These are phyloP conservation scores for Remersonia thermophila DNA, from an alignment of 2,329 filamentous ascomycete genomes.

Conservation along the genomic window DNA sequence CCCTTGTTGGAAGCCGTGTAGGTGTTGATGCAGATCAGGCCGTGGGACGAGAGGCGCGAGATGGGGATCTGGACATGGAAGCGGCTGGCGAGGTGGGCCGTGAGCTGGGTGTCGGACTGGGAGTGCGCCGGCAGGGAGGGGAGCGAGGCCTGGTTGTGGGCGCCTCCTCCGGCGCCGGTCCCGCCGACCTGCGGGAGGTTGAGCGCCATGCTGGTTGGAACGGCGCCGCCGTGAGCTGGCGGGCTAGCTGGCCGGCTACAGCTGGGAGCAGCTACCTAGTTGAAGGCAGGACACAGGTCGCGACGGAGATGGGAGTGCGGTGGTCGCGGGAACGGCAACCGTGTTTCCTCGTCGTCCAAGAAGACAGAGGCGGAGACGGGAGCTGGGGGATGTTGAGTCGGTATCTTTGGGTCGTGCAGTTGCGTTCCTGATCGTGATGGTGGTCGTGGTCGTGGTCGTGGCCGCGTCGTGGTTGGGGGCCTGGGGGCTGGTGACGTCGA, in stretches of 20 bases:
- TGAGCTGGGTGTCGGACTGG: slow-evolving; percentile 54
- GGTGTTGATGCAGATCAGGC: slow-evolving; percentile 83
- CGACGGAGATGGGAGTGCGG: no score
- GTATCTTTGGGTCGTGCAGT: no score
- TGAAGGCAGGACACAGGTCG: no score
- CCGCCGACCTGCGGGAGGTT: slow-evolving; percentile 38
- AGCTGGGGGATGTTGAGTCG: no score
- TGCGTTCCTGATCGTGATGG: no score
- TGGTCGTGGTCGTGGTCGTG: no score
- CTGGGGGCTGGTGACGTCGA: no score
- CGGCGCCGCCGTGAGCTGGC: slow-evolving; percentile 20
- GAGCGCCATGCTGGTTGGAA: slow-evolving; percentile 43
- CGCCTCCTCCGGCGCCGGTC: slow-evolving; percentile 42
- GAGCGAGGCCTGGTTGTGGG: slow-evolving; percentile 74
- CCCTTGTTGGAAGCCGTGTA: slow-evolving; percentile 75
- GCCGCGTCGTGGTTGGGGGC: no score
- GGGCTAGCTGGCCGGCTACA: not conserved
- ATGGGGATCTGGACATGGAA: slow-evolving; percentile 89
- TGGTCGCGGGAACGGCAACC: no score
- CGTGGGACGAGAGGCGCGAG: slow-evolving; percentile 80
- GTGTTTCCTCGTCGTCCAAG: no score
- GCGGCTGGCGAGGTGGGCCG: slow-evolving; percentile 70
- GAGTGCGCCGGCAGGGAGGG: slow-evolving; percentile 76
- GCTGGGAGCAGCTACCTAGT: no score
- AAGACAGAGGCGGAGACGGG: no score